Evolutionary conservation across 1,139 yeast genomes (phyloP).

Genomic region (Pneumocystis oryctolagi): DNA sequence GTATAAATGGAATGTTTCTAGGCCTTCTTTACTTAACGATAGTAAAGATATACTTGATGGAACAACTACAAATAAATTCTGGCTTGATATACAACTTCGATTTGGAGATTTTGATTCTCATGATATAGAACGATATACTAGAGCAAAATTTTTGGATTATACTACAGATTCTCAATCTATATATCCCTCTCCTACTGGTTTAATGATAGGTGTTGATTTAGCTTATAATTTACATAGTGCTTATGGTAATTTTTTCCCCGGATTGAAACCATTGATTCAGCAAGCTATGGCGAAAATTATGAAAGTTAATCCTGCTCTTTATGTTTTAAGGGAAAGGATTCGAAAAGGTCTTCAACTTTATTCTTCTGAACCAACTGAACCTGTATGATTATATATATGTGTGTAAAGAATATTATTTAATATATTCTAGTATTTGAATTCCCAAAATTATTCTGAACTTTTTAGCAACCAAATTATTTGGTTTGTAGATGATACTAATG

Average conservation of each 20-base stretch:
- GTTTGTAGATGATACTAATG: slow-evolving; percentile 10
- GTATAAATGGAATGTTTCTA: slow-evolving; percentile 70
- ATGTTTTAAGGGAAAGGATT: slow-evolving; percentile 81
- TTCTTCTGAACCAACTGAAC: slow-evolving; percentile 87
- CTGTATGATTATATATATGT: slow-evolving; percentile 21
- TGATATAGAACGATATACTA: slow-evolving; percentile 82
- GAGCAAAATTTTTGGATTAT: slow-evolving; percentile 86
- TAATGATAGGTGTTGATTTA: slow-evolving; percentile 77
- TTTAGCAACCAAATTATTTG: slow-evolving; percentile 53
- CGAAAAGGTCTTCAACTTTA: slow-evolving; percentile 86
- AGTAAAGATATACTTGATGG: slow-evolving; percentile 27
- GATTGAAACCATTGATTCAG: slow-evolving; percentile 75
- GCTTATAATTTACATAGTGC: slow-evolving; percentile 95
- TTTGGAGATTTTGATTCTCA: slow-evolving; percentile 98
- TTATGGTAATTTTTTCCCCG: slow-evolving; percentile 96
- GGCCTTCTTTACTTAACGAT: slow-evolving; percentile 58
- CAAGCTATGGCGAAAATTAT: slow-evolving; percentile 87
- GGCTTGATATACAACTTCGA: slow-evolving; percentile 90
- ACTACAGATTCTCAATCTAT: slow-evolving; percentile 73
- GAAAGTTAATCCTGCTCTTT: slow-evolving; percentile 89
- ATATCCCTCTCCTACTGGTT: slow-evolving; percentile 90
- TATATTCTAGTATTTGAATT: slow-evolving; percentile 41
- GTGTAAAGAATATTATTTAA: neutral
- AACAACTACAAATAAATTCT: slow-evolving; percentile 53
- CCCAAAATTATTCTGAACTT: slow-evolving; percentile 78